Evolutionary conservation across 495 filamentous ascomycete genomes (phyloP).

Genomic region (Tuber brumale): DNA sequence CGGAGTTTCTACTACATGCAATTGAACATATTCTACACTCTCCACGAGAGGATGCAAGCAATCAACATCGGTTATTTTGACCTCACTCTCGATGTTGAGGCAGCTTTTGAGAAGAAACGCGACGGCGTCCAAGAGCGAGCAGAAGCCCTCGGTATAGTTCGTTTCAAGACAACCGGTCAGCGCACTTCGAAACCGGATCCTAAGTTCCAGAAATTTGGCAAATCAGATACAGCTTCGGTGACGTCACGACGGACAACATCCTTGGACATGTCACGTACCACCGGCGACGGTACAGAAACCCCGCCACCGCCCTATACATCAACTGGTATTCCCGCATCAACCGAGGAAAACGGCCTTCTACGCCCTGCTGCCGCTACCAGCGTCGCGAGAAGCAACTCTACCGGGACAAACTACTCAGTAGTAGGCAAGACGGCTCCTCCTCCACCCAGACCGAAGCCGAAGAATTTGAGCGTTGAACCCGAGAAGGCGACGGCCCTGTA

Average conservation of each 20-base stretch:
- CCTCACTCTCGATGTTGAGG: conserved; percentile 78
- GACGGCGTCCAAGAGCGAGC: conserved; percentile 76
- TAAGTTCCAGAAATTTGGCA: conserved; percentile 30
- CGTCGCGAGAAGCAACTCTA: conserved; percentile 51
- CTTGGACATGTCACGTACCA: conserved; percentile 33
- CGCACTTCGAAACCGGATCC: conserved; percentile 32
- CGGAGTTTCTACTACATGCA: conserved; percentile 99
- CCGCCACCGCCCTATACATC: conserved; percentile 65
- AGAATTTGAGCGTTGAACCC: conserved; percentile 59
- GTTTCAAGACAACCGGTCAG: conserved; percentile 65
- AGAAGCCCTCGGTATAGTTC: conserved; percentile 73
- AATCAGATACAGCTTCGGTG: conserved; percentile 31
- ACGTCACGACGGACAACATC: conserved; percentile 35
- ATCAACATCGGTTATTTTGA: conserved; percentile 98
- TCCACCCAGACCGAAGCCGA: conserved; percentile 86
- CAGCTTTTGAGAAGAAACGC: conserved; percentile 78
- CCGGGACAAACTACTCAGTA: conserved; percentile 50
- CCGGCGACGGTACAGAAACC: conserved; percentile 50
- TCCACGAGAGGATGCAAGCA: conserved; percentile 95
- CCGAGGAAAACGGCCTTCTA: conserved; percentile 19
- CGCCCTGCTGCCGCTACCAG: conserved; percentile 36
- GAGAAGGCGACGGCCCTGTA: conserved; percentile 83
- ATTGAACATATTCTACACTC: conserved; percentile 97
- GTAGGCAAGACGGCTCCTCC: conserved; percentile 78
- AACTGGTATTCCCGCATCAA: conserved; percentile 24